A percentile compares a stretch with the other conserved stretches of the same genome.
Conservation (phyloP, 495 filamentous ascomycete species). For the Penicillium angulare region DNA sequence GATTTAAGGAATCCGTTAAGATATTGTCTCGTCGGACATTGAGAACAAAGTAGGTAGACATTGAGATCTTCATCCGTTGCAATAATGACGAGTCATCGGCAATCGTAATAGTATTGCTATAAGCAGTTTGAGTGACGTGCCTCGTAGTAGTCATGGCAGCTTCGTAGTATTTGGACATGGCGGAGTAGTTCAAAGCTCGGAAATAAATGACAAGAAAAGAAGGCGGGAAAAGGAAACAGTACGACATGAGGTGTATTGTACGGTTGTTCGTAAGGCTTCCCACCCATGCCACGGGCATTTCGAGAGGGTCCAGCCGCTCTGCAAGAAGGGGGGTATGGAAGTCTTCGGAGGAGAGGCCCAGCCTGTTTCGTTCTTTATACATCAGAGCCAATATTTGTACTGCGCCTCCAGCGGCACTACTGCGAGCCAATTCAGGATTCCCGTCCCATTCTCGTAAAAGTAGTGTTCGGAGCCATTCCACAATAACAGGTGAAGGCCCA, state of each 20-base stretch:
- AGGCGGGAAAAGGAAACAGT: conserved; percentile 76
- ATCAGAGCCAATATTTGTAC: conserved; percentile 73
- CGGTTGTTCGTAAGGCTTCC: conserved; percentile 50
- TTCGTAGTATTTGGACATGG: conserved; percentile 77
- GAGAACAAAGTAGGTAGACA: conserved; percentile 71
- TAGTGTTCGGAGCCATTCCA: conserved; percentile 77
- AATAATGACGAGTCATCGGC: conserved; percentile 51
- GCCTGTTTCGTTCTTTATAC: conserved; percentile 59
- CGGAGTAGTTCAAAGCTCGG: conserved; percentile 79
- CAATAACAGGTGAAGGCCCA: conserved; percentile 51
- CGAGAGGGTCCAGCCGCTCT: conserved; percentile 71
- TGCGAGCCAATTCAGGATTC: conserved; percentile 61
- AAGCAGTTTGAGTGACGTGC: conserved; percentile 59
- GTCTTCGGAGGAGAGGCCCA: conserved; percentile 62
- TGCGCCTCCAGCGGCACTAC: conserved; percentile 67
- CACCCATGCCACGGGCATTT: conserved; percentile 77
- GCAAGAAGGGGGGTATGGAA: conserved; percentile 76
- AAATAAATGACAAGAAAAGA: conserved; percentile 78
- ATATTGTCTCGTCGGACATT: conserved; percentile 70
- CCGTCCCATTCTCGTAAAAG: conserved; percentile 79
- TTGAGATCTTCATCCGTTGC: conserved; percentile 61
- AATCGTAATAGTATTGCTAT: conserved; percentile 34
- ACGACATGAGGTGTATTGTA: conserved; percentile 73
- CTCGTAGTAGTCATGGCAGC: conserved; percentile 61
- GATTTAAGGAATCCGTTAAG: conserved; percentile 76